Evolutionary conservation across 768 basidiomycete species (phyloP).

Genomic region (Hericium erinaceus): DNA sequence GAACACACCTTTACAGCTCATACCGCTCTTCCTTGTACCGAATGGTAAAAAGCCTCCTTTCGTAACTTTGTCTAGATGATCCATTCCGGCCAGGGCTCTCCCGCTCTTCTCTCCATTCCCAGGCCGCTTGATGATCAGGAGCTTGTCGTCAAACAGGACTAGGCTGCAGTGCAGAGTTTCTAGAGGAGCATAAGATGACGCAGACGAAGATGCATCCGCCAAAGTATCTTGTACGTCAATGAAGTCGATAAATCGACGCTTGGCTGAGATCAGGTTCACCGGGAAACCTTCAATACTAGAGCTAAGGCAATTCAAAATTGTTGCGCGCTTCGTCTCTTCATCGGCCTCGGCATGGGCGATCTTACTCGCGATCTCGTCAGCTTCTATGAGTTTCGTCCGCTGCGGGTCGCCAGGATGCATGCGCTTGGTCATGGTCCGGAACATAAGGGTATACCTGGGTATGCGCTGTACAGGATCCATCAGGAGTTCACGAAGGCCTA

Average conservation of each 20-base stretch:
- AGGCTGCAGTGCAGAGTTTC: constrained; percentile 73
- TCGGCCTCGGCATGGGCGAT: constrained; percentile 91
- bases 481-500: constrained; percentile 82
- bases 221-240: constrained; percentile 86
- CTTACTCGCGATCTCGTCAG: constrained; percentile 78
- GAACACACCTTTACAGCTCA: constrained; percentile 78
- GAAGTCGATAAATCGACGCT: constrained; percentile 81
- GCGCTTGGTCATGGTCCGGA: constrained; percentile 86
- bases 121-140: constrained; percentile 84
- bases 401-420: constrained; percentile 76
- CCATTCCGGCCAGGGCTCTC: constrained; percentile 61
- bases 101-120: constrained; percentile 70
- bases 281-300: constrained; percentile 88
- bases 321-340: constrained; percentile 83
- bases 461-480: constrained; percentile 97
- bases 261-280: constrained; percentile 80
- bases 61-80: constrained; percentile 64
- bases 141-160: constrained; percentile 90
- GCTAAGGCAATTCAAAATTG: constrained; percentile 78
- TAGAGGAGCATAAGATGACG: constrained; percentile 27
- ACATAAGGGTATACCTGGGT: constrained; percentile 87
- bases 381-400: constrained; percentile 69
- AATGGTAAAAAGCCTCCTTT: constrained; percentile 48
- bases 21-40: constrained; percentile 67
- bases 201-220: constrained; percentile 41